phyloP scores from a whole-genome alignment of 768 basidiomycete species.

The Xanthoconium stramineum region DNA sequence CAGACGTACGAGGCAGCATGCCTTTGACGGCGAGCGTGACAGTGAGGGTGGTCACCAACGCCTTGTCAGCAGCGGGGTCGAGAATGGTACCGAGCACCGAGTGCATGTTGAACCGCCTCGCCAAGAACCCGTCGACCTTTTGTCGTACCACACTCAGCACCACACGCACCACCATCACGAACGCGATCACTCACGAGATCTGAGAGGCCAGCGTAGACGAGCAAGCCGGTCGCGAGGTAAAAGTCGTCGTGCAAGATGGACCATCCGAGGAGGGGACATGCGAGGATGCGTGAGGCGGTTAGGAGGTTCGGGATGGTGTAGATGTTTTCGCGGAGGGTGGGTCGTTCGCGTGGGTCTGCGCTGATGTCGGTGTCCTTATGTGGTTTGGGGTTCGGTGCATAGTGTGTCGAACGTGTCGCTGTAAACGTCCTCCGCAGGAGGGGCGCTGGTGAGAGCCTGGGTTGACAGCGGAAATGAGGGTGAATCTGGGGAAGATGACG shows the following conservation, averaged over 20 bases:
- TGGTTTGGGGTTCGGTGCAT: constrained; percentile 7
- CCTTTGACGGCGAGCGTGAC: constrained; percentile 80
- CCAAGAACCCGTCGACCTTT: constrained; percentile 90
- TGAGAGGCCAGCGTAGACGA: constrained; percentile 89
- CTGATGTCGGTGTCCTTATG: constrained; percentile 3
- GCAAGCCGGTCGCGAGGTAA: constrained; percentile 71
- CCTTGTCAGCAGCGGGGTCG: constrained; percentile 97
- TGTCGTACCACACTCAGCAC: too few species aligned
- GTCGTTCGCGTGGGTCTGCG: constrained; percentile 22
- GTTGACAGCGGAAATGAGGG: not conserved
- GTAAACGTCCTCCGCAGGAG: constrained; percentile 10
- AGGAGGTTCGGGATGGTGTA: constrained; percentile 93
- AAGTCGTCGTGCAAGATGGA: constrained; percentile 82
- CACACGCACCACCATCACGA: not conserved
- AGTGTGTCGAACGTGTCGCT: constrained; percentile 9
- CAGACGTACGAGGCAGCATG: constrained; percentile 71
- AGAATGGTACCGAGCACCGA: constrained; percentile 94
- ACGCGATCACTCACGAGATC: constrained; percentile 65
- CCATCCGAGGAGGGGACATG: constrained; percentile 93
- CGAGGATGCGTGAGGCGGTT: constrained; percentile 80
- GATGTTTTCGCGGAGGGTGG: constrained; percentile 71
- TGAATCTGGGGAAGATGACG: not conserved
- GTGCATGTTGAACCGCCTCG: constrained; percentile 80
- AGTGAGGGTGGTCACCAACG: constrained; percentile 90
- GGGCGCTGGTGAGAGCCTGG: not conserved